Evolutionary conservation across 768 basidiomycete genomes (phyloP).

Genomic region (Erythrobasidium yunnanense): DNA sequence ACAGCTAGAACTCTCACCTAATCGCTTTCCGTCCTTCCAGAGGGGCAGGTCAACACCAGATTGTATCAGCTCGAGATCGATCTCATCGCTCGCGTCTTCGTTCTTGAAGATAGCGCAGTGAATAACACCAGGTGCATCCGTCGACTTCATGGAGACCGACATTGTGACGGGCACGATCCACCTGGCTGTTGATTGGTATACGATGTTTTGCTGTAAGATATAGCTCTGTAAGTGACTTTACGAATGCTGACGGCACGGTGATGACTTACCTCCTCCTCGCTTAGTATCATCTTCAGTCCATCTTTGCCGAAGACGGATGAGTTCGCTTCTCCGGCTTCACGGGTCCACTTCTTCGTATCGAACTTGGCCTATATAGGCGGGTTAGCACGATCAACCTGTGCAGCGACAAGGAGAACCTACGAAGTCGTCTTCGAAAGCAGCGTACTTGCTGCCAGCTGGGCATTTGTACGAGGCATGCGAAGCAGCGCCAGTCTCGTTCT

Average conservation of each 20-base stretch:
- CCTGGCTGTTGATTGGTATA: not conserved
- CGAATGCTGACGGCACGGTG: not conserved
- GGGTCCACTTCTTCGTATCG: not conserved
- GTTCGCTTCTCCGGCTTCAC: not conserved
- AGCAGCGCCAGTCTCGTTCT: too few relatives aligned
- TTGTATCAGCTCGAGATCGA: slow-evolving; percentile 17
- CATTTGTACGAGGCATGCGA: too few relatives aligned
- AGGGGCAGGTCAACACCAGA: not conserved
- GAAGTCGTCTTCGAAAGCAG: not conserved
- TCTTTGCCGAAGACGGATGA: not conserved
- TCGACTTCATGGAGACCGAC: not conserved
- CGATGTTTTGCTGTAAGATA: not conserved
- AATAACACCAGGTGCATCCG: not conserved
- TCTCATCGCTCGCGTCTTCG: not conserved
- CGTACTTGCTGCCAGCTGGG: not conserved
- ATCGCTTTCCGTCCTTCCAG: slow-evolving; percentile 7
- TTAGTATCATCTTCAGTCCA: not conserved
- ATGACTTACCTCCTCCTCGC: not conserved
- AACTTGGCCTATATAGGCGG: not conserved
- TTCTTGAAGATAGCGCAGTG: slow-evolving; percentile 5
- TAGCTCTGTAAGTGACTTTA: too few relatives aligned
- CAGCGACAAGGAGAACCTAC: not conserved
- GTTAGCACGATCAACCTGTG: not conserved
- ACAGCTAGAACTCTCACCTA: not conserved
- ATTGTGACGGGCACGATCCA: not conserved